Evolutionary conservation across 2,329 filamentous ascomycete genomes (phyloP), one percentile per base, ranked within the genome.

Genomic region (Hypoxylon sp.): DNA sequence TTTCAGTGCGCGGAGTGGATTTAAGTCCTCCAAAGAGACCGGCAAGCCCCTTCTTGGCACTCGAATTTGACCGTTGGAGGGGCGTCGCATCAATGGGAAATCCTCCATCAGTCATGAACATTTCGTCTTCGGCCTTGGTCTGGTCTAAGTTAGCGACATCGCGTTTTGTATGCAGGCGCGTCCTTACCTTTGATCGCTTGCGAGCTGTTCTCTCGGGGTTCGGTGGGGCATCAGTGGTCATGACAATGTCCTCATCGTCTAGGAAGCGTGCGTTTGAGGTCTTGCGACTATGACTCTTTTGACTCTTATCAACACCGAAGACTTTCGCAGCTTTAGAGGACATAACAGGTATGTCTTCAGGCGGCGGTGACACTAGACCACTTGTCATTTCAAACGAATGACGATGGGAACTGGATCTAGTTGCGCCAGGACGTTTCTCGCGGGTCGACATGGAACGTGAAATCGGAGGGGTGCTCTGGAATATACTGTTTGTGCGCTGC

Each of bases 251-350:
- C 6, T 70, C 86, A 26, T 87, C 84, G 6, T 88, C 83, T 14
- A 72, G 56, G 24, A 65, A 68, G 68, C 79, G 81, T 67, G 78
- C 76, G 70, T 83, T 88, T 22, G 71, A 72, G 61, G 86, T 85
- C 77, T 87, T 82, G 57, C 80, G 82, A 69, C 79, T 82, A 69
- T 79, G 80, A 47, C 75, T 77, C 58, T 80, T 81, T 48, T 83
- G 83, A 22, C 75, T 76, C 58, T 80, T 81, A 44, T 83, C 83
- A 24, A 87, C 72, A 82, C 94, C 88, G 2, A 96, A 88, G 57
- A 95, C 81, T 79, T 90, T 94, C 33, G 93, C 92, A 29, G 93
- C 93, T 80, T 97, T 97, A 50, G 89, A 86, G 6, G 90, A 86
- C 76, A 93, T 86, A 56, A 88, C 87, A 2, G 85, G 85, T 46